Conservation (phyloP, 257 asterid species). For the Solanum okadae region DNA sequence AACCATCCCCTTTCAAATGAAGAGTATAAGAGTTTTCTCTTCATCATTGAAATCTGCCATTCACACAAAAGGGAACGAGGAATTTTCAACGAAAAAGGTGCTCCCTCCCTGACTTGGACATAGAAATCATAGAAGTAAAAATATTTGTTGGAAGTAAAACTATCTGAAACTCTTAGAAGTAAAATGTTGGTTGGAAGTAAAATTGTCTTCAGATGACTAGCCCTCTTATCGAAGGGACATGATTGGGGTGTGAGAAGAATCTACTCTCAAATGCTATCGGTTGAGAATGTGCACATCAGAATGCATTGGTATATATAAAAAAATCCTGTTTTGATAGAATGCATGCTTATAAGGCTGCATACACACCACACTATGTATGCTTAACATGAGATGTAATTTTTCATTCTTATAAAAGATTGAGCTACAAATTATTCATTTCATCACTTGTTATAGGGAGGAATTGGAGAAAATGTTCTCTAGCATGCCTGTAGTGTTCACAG, state of each 20-base stretch:
- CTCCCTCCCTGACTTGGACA: background rate
- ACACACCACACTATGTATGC: background rate
- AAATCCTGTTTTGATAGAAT: background rate
- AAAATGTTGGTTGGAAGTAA: background rate
- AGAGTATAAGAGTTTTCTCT: background rate
- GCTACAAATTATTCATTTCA: background rate
- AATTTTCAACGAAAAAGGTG: background rate
- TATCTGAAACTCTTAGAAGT: background rate
- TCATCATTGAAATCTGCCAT: background rate
- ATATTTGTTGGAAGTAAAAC: background rate
- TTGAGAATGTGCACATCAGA: background rate
- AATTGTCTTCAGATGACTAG: background rate
- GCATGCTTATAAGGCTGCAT: background rate
- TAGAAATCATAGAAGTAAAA: background rate
- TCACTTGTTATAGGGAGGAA: slow-evolving; percentile 45
- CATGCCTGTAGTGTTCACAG: slow-evolving; percentile 81
- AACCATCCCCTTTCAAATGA: background rate
- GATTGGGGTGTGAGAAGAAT: background rate
- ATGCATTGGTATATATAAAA: background rate
- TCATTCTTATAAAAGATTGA: background rate
- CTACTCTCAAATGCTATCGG: background rate
- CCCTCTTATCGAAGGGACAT: background rate
- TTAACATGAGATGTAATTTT: background rate
- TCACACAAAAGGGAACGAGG: background rate
- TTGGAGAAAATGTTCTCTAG: slow-evolving; percentile 67